Evolutionary conservation across 148 eudicot species (phyloP).

Genomic region (Dianthus caryophyllus): DNA sequence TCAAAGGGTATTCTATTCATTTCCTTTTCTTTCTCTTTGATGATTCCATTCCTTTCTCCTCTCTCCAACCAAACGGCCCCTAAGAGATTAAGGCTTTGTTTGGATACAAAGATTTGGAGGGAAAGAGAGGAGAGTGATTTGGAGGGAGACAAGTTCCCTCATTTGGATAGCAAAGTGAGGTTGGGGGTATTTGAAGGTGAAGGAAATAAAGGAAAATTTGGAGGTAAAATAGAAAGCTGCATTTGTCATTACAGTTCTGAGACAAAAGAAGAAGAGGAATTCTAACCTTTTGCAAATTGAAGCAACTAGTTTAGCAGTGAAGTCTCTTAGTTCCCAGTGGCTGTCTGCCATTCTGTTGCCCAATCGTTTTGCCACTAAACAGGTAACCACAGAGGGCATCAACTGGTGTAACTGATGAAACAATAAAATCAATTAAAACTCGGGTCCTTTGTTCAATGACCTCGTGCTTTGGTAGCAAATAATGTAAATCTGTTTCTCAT

Average conservation of each 20-base stretch:
- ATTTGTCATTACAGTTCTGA: neutral
- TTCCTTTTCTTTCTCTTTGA: too few relatives aligned
- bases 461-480: neutral
- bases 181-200: neutral
- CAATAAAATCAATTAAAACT: neutral
- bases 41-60: too few relatives aligned
- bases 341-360: slow-evolving; percentile 65
- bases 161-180: too few relatives aligned
- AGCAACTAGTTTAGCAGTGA: slow-evolving; percentile 65
- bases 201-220: neutral
- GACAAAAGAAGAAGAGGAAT: neutral
- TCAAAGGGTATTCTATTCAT: too few relatives aligned
- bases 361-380: slow-evolving; percentile 64
- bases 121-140: too few relatives aligned
- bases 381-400: slow-evolving; percentile 75
- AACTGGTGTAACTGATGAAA: slow-evolving; percentile 62
- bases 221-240: slow-evolving; percentile 3
- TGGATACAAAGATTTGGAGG: too few relatives aligned
- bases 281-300: slow-evolving; percentile 69
- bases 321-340: slow-evolving; percentile 81
- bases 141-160: too few relatives aligned
- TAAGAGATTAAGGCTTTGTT: too few relatives aligned
- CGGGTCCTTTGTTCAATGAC: neutral
- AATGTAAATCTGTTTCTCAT: neutral
- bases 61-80: too few relatives aligned